Evolutionary conservation across 441 rosid species (phyloP).

Genomic region (Hura crepitans): DNA sequence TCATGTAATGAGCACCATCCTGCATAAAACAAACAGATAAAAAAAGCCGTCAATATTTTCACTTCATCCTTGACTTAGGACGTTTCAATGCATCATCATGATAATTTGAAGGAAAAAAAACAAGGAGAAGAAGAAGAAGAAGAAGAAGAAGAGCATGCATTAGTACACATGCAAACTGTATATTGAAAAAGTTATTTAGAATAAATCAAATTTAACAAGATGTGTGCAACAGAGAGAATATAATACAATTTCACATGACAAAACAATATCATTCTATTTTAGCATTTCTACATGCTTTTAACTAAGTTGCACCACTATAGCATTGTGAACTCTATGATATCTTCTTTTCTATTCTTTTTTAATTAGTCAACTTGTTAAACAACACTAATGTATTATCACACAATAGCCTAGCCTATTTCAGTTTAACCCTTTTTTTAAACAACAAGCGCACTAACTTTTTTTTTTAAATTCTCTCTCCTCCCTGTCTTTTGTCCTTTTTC

Average conservation of each 20-base stretch:
- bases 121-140: neutral
- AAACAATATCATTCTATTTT: neutral
- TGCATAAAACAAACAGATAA: conserved; percentile 29
- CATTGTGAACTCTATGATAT: neutral
- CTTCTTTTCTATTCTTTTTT: neutral
- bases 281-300: neutral
- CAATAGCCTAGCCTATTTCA: neutral
- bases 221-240: neutral
- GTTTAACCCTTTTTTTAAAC: neutral
- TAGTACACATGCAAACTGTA: neutral
- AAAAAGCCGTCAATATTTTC: neutral
- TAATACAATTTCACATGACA: neutral
- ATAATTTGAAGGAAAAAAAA: neutral
- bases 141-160: neutral
- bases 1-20: conserved; percentile 96
- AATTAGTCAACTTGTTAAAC: neutral
- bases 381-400: neutral
- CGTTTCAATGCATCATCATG: neutral
- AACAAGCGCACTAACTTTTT: neutral
- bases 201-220: no score
- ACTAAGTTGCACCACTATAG: neutral
- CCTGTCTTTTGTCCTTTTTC: no score
- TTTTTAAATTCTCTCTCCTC: no score
- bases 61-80: neutral
- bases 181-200: no score